These are phyloP conservation scores for Corymbia maculata DNA, from an alignment of 345 rosid species.

Conservation along the genomic window DNA sequence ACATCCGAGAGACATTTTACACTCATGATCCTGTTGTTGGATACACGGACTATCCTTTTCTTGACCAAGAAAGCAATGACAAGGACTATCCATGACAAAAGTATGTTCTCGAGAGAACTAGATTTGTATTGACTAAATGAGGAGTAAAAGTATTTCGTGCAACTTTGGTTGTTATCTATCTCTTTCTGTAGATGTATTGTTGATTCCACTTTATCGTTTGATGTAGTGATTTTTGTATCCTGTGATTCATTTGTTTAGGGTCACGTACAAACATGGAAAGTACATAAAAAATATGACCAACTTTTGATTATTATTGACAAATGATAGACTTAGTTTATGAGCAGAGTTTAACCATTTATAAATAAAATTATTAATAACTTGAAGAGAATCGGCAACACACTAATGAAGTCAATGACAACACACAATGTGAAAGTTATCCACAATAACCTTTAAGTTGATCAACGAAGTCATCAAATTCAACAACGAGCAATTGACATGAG, in stretches of 20 bases:
- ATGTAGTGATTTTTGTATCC: neutral
- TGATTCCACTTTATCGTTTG: neutral
- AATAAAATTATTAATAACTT: too few relatives aligned
- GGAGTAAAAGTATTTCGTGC: too few relatives aligned
- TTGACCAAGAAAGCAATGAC: too few relatives aligned
- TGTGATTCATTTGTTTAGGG: neutral
- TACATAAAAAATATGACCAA: neutral
- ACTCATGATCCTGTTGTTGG: too few relatives aligned
- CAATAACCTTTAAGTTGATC: neutral
- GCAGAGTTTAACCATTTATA: too few relatives aligned
- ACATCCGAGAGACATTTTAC: too few relatives aligned
- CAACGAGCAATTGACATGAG: neutral
- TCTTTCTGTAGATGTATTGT: neutral
- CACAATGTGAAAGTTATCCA: neutral
- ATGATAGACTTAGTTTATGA: neutral
- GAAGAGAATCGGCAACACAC: rapidly evolving
- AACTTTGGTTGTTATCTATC: neutral
- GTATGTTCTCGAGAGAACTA: too few relatives aligned
- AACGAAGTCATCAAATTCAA: neutral
- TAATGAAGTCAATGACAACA: neutral
- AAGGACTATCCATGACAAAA: too few relatives aligned
- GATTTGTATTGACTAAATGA: too few relatives aligned
- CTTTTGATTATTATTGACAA: neutral
- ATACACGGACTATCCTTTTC: too few relatives aligned
- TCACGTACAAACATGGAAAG: neutral